Base-by-base conservation (phyloP, 805 yeast species). In the Candida ovalis region DNA sequence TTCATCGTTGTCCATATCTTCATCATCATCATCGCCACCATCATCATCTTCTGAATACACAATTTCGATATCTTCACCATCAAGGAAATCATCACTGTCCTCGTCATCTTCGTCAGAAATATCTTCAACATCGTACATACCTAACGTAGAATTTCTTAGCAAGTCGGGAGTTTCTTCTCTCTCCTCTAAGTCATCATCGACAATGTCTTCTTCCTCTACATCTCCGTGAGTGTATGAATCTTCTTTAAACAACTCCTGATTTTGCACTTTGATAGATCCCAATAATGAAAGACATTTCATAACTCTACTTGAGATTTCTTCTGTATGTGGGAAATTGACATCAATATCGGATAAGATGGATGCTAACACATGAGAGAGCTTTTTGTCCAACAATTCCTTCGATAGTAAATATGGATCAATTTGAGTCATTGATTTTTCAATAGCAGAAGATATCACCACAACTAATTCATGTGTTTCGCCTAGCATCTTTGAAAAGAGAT, bases 51-150 rank as follows among this genome's bases (percentile, higher is more conserved):
- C 60, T 13, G 63, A 57, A 41, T 60, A 61, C 10, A 58, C 59
- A 43, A 60, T 55, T 33, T 66, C 70, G 36, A 64, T 53, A 45
- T 67, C 72, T 19, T 63, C 72, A 4, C 61, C 65, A 35, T 53
- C 60, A 7, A 61, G 51, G 43, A 59, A 62, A n/a, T 57, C 70
- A 18, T 55, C 63, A 7, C 57, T 66, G 6, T 54, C 66, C 7
- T 55, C 63, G 19, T 59, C 70, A n/a, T 60, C 68, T 22, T 61
- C 70, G 32, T 61, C 66, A 13, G 68, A 72, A 32, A 78, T 76
- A 44, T 84, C 94, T 30, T 77, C 87, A 36, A 87, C 83, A 57
- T 92, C 97, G 62, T 86, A 92, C 95, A 92, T 91, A 1, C 97
- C 97, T 37, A 92, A 72, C 0, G 97, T 88, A 0, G 97, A 91